Evolutionary conservation across 495 filamentous ascomycete genomes (phyloP).

Genomic region (Pyrenopolyporus hunteri): DNA sequence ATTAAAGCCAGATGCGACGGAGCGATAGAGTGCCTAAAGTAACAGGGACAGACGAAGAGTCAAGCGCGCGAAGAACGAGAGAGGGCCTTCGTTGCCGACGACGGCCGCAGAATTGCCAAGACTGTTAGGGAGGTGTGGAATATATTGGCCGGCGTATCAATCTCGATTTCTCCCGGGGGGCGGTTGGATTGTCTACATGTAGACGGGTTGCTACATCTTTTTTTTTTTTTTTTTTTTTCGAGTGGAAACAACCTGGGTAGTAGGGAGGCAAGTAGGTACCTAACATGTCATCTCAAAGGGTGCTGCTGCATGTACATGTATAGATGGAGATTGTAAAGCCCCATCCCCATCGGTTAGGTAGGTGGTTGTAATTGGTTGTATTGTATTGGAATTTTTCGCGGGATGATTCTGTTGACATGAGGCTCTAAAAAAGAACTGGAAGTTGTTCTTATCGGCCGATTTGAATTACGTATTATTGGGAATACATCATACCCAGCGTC

Average conservation of each 20-base stretch:
- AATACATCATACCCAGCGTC: no score
- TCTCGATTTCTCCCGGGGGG: slow-evolving; percentile 26
- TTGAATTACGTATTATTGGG: slow-evolving; percentile 4
- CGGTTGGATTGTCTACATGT: slow-evolving; percentile 33
- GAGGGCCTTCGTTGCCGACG: slow-evolving; percentile 31
- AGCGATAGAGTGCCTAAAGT: no score
- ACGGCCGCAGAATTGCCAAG: slow-evolving; percentile 29
- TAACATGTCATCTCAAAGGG: no score
- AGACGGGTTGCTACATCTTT: no score
- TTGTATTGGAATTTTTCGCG: no score
- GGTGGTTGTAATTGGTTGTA: no score
- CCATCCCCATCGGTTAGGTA: background rate
- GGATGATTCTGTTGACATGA: no score
- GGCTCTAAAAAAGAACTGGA: slow-evolving; percentile 2
- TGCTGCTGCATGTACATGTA: background rate
- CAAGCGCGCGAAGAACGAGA: slow-evolving; percentile 17
- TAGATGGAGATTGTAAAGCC: background rate
- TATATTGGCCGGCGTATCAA: slow-evolving; percentile 37
- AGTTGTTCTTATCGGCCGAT: background rate
- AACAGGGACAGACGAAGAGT: no score
- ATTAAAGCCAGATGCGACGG: slow-evolving; percentile 25
- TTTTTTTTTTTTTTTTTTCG: no score
- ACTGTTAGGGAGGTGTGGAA: slow-evolving; percentile 31
- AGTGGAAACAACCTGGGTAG: no score
- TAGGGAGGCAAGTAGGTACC: no score